Conservation (phyloP, 768 basidiomycete species). For the Cantharellus cinnabarinus region DNA sequence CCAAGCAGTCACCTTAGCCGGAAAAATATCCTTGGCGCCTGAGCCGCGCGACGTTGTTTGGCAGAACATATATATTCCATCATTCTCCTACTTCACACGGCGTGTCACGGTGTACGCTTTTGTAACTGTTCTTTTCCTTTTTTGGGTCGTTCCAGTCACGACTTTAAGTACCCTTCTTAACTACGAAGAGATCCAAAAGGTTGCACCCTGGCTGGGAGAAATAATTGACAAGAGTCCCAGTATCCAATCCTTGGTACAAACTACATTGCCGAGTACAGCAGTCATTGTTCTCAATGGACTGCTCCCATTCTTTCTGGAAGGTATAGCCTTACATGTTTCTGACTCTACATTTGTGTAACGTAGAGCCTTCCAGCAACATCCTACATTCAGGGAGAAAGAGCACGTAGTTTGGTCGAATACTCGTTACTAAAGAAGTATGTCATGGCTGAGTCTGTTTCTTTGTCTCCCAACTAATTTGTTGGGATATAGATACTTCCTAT, state of each 20-base stretch:
- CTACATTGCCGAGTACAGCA: constrained; percentile 77
- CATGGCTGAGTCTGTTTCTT: neutral
- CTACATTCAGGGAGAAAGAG: constrained; percentile 77
- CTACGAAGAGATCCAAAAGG: constrained; percentile 83
- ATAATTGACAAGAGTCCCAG: constrained; percentile 67
- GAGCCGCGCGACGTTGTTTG: constrained; percentile 94
- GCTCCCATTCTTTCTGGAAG: constrained; percentile 76
- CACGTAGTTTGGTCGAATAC: constrained; percentile 85
- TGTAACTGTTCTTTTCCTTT: constrained; percentile 59
- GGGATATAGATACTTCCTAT: constrained; percentile 63
- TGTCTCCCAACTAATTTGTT: neutral
- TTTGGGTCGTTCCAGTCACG: constrained; percentile 84
- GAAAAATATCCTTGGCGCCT: constrained; percentile 57
- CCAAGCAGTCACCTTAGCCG: constrained; percentile 54
- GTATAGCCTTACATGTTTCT: constrained; percentile 18
- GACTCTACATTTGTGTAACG: neutral
- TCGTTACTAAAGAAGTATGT: constrained; percentile 76
- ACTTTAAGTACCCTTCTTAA: constrained; percentile 72
- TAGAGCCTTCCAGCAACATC: constrained; percentile 32
- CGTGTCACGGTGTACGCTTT: constrained; percentile 48
- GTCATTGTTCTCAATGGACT: constrained; percentile 79
- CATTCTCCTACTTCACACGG: constrained; percentile 36
- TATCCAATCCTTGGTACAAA: constrained; percentile 77
- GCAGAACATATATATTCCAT: constrained; percentile 64
- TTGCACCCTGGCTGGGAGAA: constrained; percentile 69